Conservation (phyloP, 2,329 filamentous ascomycete species). For the Arachnomyces sp. region DNA sequence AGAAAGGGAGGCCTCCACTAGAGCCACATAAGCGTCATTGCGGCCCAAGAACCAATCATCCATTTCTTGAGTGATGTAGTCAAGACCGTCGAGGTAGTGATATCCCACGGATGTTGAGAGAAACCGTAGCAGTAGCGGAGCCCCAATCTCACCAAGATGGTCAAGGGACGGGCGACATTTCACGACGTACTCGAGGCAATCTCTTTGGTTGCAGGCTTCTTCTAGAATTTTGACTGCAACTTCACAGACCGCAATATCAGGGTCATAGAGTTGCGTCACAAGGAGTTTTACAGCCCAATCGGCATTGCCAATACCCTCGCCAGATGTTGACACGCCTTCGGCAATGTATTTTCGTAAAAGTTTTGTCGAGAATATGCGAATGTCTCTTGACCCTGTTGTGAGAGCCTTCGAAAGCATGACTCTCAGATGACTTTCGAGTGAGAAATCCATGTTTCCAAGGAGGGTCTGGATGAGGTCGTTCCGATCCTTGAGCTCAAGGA, state of each 20-base stretch:
- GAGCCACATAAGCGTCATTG: constrained; percentile 88
- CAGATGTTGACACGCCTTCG: constrained; percentile 36
- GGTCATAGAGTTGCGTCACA: constrained; percentile 98
- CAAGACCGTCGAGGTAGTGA: constrained; percentile 89
- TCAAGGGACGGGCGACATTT: constrained; percentile 91
- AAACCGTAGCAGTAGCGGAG: constrained; percentile 83
- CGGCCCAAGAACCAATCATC: constrained; percentile 98
- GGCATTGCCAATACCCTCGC: constrained; percentile 53
- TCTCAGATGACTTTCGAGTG: constrained; percentile 75
- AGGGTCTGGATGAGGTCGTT: constrained; percentile 86
- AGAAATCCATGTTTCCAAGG: constrained; percentile 87
- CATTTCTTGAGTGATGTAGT: constrained; percentile 99
- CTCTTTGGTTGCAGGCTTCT: constrained; percentile 89
- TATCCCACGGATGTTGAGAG: constrained; percentile 94
- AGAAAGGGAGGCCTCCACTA: constrained; percentile 92
- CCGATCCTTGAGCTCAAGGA: constrained; percentile 81
- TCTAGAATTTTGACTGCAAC: constrained; percentile 95
- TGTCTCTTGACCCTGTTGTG: constrained; percentile 81
- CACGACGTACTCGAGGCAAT: constrained; percentile 89
- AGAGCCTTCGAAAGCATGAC: constrained; percentile 90
- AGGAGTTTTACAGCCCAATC: constrained; percentile 94
- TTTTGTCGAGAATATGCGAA: constrained; percentile 82
- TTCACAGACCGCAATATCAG: constrained; percentile 92
- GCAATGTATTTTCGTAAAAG: constrained; percentile 79
- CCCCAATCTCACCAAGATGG: constrained; percentile 92